Conservation (phyloP, 495 filamentous ascomycete genomes). For the Aeminium ludgeri region DNA sequence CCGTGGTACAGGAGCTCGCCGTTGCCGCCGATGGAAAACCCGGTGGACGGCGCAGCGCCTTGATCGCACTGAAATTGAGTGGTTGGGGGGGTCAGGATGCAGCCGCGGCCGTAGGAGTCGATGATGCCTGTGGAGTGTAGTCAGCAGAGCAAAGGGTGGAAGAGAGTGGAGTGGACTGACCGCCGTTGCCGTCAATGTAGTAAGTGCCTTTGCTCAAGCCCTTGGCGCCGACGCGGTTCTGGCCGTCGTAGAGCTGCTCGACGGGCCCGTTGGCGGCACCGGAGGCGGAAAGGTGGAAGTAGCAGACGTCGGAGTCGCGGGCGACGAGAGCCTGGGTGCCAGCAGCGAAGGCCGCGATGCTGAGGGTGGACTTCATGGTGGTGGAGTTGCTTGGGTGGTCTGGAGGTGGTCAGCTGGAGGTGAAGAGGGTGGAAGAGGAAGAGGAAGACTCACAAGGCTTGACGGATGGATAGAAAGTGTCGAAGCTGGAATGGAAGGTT, state of each 20-base stretch:
- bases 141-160: not conserved
- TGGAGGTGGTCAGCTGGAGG: not conserved
- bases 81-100: conserved; percentile 37
- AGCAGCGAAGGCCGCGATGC: not conserved
- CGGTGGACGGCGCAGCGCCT: conserved; percentile 25
- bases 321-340: conserved; percentile 1
- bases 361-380: conserved; percentile 4
- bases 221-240: conserved; percentile 16
- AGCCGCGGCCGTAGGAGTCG: conserved; percentile 37
- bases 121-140: conserved; percentile 20
- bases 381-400: not conserved
- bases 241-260: conserved; percentile 17
- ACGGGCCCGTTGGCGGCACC: conserved; percentile 9
- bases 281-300: conserved; percentile 13
- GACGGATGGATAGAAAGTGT: not conserved
- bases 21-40: conserved; percentile 14
- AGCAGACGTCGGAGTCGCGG: conserved; percentile 1
- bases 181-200: conserved; percentile 14
- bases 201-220: conserved; percentile 4
- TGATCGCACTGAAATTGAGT: conserved; percentile 50
- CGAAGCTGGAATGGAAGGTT: not conserved
- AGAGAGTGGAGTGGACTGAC: not conserved
- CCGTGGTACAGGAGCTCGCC: conserved; percentile 6
- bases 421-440: not conserved
- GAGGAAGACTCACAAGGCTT: conserved; percentile 1